phyloP scores from a whole-genome alignment of 2,329 filamentous ascomycete species.

The Scedosporium minutisporum region DNA sequence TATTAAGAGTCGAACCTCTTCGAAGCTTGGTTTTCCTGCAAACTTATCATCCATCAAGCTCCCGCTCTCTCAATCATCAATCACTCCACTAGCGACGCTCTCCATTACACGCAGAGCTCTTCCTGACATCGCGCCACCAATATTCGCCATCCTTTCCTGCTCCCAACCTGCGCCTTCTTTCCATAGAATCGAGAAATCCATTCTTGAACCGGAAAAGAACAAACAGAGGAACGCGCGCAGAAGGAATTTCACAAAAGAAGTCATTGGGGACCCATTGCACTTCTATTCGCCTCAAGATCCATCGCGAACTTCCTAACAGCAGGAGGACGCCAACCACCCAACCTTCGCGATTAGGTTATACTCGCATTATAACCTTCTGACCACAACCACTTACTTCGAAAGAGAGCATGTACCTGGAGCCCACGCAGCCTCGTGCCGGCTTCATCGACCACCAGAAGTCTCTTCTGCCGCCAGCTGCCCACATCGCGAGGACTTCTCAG shows the following conservation, averaged over 20 bases:
- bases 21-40: not conserved
- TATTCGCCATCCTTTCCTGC: no score
- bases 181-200: no score
- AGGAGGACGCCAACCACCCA: not conserved
- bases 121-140: not conserved
- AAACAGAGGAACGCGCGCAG: no score
- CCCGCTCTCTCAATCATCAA: not conserved
- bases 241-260: no score
- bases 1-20: not conserved
- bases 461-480: not conserved
- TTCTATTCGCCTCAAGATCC: no score
- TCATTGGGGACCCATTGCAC: no score
- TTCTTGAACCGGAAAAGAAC: no score
- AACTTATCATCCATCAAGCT: not conserved
- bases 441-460: slow-evolving; percentile 4
- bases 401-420: slow-evolving; percentile 24
- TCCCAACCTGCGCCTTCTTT: no score
- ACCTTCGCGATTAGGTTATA: not conserved
- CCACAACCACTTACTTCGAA: slow-evolving; percentile 18
- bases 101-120: not conserved
- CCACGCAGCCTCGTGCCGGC: slow-evolving; percentile 20
- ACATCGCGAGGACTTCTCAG: slow-evolving; percentile 10
- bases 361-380: slow-evolving; percentile 13
- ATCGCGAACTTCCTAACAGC: not conserved
- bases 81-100: not conserved